phyloP scores from a whole-genome alignment of 129 eudicot genomes.

The Deinandra increscens region DNA sequence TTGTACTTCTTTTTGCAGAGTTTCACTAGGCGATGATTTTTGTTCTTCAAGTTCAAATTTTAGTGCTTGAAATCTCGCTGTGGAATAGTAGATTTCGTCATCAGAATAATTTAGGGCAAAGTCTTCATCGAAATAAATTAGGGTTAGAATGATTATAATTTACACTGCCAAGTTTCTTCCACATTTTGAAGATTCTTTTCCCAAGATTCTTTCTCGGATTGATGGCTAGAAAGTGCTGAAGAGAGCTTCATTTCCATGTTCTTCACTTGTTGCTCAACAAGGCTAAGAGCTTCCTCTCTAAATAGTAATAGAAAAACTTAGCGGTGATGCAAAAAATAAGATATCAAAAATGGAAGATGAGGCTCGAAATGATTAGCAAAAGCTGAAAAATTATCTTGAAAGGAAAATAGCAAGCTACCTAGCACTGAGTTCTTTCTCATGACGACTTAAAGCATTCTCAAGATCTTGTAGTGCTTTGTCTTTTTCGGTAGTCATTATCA shows the following conservation, averaged over 20 bases:
- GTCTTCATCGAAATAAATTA: background rate
- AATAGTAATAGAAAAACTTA: background rate
- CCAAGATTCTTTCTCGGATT: constrained; percentile 75
- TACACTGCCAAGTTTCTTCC: constrained; percentile 97
- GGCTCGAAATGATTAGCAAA: background rate
- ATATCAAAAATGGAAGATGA: constrained; percentile 10
- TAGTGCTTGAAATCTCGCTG: constrained; percentile 77
- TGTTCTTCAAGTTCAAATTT: constrained; percentile 51
- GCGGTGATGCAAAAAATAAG: constrained; percentile 12
- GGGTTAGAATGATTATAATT: constrained; percentile 5
- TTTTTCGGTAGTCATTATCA: constrained; percentile 54
- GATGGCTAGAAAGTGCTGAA: constrained; percentile 56
- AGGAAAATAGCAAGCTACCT: constrained; percentile 45
- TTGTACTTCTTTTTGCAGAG: constrained; percentile 65
- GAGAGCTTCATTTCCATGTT: constrained; percentile 70
- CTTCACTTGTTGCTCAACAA: constrained; percentile 63
- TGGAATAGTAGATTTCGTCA: constrained; percentile 16
- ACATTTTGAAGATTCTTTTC: constrained; percentile 70
- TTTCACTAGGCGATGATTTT: constrained; percentile 48
- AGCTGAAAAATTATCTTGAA: constrained; percentile 10
- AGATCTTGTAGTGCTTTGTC: constrained; percentile 82
- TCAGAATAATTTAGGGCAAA: background rate
- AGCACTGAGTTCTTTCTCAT: constrained; percentile 58
- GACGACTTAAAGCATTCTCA: constrained; percentile 56
- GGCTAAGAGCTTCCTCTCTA: constrained; percentile 74